Conservation (phyloP, 2,329 filamentous ascomycete species). For the Aplosporella prunicola region DNA sequence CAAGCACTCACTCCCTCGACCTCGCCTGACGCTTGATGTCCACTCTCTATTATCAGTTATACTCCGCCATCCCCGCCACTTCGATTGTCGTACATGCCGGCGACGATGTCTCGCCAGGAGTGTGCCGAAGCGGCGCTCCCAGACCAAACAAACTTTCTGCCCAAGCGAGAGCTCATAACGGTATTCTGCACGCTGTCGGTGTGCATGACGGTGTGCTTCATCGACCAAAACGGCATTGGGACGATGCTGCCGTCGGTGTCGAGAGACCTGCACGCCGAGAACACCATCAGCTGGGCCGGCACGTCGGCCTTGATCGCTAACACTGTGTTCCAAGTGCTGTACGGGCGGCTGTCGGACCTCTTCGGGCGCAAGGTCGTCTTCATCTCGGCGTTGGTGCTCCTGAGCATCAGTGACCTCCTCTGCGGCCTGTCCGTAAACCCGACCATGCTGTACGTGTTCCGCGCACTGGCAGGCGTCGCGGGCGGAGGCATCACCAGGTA, state of each 20-base stretch:
- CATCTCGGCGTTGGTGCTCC: slow-evolving; percentile 42
- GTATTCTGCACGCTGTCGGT: slow-evolving; percentile 46
- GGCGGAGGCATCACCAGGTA: slow-evolving; percentile 46
- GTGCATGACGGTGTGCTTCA: slow-evolving; percentile 46
- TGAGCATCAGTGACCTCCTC: slow-evolving; percentile 49
- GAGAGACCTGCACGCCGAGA: slow-evolving; percentile 28
- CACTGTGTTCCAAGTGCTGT: slow-evolving; percentile 56
- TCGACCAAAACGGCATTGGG: slow-evolving; percentile 50
- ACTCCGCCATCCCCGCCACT: no score
- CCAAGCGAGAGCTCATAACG: slow-evolving; percentile 39
- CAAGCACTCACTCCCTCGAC: no score
- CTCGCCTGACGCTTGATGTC: no score
- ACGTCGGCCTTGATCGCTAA: slow-evolving; percentile 47
- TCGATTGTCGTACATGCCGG: no score
- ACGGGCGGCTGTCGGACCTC: slow-evolving; percentile 53
- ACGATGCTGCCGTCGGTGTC: slow-evolving; percentile 29
- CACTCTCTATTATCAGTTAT: no score
- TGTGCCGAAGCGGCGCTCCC: slow-evolving; percentile 38
- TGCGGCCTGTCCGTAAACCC: slow-evolving; percentile 49
- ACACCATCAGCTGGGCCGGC: slow-evolving; percentile 48
- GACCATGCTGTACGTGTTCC: slow-evolving; percentile 52
- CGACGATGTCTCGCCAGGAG: slow-evolving; percentile 4
- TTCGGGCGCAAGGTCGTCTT: slow-evolving; percentile 52
- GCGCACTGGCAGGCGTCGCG: slow-evolving; percentile 52
- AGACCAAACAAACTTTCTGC: slow-evolving; percentile 50